Base-by-base conservation (phyloP, 176 grass and related monocot genomes). In the Ampelocalamus luodianensis region DNA sequence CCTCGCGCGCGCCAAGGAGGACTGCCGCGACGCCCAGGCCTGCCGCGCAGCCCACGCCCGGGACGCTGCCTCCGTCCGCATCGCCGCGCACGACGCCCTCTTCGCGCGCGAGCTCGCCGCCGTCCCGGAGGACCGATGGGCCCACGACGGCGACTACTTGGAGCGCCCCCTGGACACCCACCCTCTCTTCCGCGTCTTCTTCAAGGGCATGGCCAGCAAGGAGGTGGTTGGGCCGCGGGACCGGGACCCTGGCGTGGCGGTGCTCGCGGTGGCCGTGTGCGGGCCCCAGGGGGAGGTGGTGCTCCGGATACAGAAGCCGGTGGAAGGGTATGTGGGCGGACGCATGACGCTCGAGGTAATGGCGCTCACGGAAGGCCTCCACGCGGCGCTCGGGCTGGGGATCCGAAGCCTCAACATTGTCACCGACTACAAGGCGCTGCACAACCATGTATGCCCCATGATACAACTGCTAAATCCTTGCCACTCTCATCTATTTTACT, bases 281-380 rank as follows among this genome's bases (percentile, higher is more conserved):
- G 88, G 89, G 16, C 87, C 86, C 1, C 40, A 37, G 8, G 90
- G 83, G 29, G 85, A 94, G 54, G 65, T 86, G 58, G 37, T 94
- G 27, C 81, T 94, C 44, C 86, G 90, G 65, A 76, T 94, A 55
- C 90, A 94, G 80, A 94, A 94, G 73, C 92, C 92, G 1, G 77
- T 91, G 63, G 63, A 65, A 18, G 85, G 48, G 12, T 46, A 29
- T 13, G 87, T 13, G 5, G 87, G 72, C 11, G 85, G 78, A 2
- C 84, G 90, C 15, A 22, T 48, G 84, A 18, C 69, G 39, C 51
- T 97, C 56, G 92, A 97, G 84, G 67, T 29, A 0, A 93, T 88
- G 87, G 92, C 90, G 7, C 79, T 97, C 79, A 62, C 79, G n/a
- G 92, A 97, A 36, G 92, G 88, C 29, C 86, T 94, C 44, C 70